Percentiles rank a stretch among this genome's conserved stretches.
These are phyloP conservation scores for Coemansia sp. DNA, from an alignment of 192 early-diverging fungal genomes.

Conservation along the genomic window DNA sequence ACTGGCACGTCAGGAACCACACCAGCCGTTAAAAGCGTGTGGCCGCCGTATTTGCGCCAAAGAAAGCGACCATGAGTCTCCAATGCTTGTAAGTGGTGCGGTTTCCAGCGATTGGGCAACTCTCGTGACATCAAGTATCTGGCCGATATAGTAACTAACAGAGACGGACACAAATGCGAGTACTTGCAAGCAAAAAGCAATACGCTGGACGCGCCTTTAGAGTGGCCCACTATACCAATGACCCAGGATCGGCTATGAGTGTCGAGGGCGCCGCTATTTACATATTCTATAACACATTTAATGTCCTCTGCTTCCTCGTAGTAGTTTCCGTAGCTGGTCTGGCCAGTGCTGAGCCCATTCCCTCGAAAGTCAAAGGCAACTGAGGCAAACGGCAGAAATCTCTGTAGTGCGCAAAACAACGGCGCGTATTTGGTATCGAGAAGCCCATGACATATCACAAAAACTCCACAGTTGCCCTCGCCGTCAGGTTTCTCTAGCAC, in stretches of 20 bases:
- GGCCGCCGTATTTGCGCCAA: constrained; percentile 50
- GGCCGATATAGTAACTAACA: constrained; percentile 54
- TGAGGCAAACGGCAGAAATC: constrained; percentile 25
- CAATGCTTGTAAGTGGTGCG: constrained; percentile 43
- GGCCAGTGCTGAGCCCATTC: constrained; percentile 59
- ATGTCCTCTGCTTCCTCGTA: constrained; percentile 56
- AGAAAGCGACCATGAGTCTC: constrained; percentile 49
- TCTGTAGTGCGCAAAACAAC: constrained; percentile 29
- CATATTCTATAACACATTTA: constrained; percentile 35
- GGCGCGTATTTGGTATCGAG: constrained; percentile 51
- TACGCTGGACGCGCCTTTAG: constrained; percentile 58
- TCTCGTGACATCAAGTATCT: constrained; percentile 57
- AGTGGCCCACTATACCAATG: constrained; percentile 54
- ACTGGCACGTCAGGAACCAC: constrained; percentile 14
- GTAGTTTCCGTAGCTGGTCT: constrained; percentile 61
- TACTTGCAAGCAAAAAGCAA: constrained; percentile 57
- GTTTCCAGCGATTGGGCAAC: constrained; percentile 49
- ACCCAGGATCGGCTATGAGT: constrained; percentile 13
- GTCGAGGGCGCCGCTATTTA: constrained; percentile 14
- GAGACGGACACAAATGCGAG: constrained; percentile 34
- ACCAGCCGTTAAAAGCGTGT: constrained; percentile 14
- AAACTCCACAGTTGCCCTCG: constrained; percentile 12
- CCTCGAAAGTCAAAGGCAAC: constrained; percentile 62
- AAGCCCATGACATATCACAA: constrained; percentile 61
- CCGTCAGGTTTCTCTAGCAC: neutral